Base-by-base conservation (phyloP, 225 moss, liverwort and hornwort species). In the Lunularia cruciata region DNA sequence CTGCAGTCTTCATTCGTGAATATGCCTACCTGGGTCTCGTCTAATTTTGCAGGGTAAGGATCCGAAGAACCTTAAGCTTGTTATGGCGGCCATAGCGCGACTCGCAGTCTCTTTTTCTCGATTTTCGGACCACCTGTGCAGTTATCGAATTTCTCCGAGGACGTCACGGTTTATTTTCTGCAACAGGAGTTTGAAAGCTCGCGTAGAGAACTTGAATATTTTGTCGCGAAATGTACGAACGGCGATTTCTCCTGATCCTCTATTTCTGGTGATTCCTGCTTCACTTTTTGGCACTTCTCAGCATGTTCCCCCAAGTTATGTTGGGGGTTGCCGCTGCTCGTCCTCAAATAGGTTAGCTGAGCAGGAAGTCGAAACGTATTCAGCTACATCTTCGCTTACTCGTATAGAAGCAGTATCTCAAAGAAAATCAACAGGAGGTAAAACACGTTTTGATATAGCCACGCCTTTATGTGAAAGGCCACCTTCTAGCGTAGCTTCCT, bases 401-500 rank as follows among this genome's bases (percentile, higher is more conserved):
- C 12, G 16, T 63, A 39, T 60, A 46, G 59, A 42, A 27, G 37
- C 47, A 39, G 9, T 56, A 18, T 52, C 39, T 31, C 49, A 19
- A 22, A 57, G 62, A 36, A 72, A 60, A 55, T 31, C 40, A 48
- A 37, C 28, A 6, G 30, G 6, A 11, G 26, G 47, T 46, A 12
- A 9, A 23, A 2, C 47, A 14, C 45, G 12, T 13, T 47, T 35
- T 47, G 68, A 53, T 26, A 83, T 88, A 42, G 84, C 77, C n/a
- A 88, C 78, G 14, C 98, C 98, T 0, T 31, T 99, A 25, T 91
- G 80, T 64, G 86, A 93, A 74, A 86, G 91, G 77, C 82, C 84
- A 8, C 90, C 86, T 38, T 79, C 79, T 46, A 75, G 84, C 60
- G 70, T 81, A 40, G 80, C 86, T 2, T 83, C 84, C 31, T 78